Base-by-base conservation (phyloP, 352 stramenopile genomes). In the Pythium brassicae region DNA sequence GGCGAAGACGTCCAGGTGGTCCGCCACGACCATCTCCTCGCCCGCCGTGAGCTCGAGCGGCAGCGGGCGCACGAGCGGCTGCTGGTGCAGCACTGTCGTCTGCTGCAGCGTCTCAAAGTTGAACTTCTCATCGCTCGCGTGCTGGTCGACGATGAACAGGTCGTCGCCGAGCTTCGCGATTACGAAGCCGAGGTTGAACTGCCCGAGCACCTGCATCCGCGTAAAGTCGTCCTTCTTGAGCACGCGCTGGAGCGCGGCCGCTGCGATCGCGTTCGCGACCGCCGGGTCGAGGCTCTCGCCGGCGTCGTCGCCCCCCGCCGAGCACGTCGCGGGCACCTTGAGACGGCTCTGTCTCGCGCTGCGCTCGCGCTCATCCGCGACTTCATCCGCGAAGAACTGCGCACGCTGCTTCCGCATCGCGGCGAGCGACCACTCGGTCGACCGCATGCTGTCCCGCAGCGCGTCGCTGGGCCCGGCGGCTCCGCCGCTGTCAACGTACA, bases 111-210 rank as follows among this genome's bases (percentile, higher is more conserved):
- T 86, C 62, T 89, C 79, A 49, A 80, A 89, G 66, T 94, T 75
- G 72, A 89, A 75, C 55, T 86, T 86, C 71, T 99, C 97, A 69
- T 98, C 98, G 56, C 97, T 98, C 7, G 96, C 97, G 66, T 99
- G 97, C 73, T 99, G 97, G 72, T 99, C 97, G n/a, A 99, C 84
- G 62, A 99, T 98, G 81, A 97, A 99, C 19, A 99, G 64, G 56
- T 99, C 87, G 51, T 90, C 74, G 51, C 91, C 86, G 22, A 92
- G 68, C 39, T 83, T 82, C 27, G 76, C 89, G 34, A 99, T 92
- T 44, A 99, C 98, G 63, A 99, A 99, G 3, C 96, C 96, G 57
- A 98, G 82, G 61, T 99, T 99, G 70, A 99, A 99, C 55, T 99
- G 96, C 4, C 97, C 95, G 45, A 98, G 69, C 20, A 98, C 79